These are phyloP conservation scores for Wickerhamiella vanderwaltii DNA, from an alignment of 805 yeast species.

Conservation along the genomic window DNA sequence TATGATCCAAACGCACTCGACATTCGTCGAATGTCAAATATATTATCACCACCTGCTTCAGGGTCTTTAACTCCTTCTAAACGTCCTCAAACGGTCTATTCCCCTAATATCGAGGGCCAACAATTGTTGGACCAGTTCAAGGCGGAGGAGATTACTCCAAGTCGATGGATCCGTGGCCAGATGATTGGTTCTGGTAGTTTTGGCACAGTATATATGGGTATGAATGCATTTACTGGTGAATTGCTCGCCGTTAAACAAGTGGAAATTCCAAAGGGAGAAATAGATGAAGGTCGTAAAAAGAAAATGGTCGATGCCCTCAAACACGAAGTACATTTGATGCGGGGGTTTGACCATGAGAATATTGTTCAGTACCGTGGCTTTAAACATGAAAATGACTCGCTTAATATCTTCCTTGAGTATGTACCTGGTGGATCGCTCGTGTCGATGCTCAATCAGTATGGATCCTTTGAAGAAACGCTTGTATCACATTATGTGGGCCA, in stretches of 20 bases:
- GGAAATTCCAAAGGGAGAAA: conserved; percentile 40
- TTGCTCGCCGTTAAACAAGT: conserved; percentile 96
- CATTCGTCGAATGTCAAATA: conserved; percentile 6
- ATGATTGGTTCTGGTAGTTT: conserved; percentile 90
- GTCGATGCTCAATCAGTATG: conserved; percentile 56
- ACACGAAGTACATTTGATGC: conserved; percentile 43
- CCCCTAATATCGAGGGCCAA: conserved; percentile 26
- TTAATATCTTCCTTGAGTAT: conserved; percentile 72
- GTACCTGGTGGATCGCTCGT: conserved; percentile 67
- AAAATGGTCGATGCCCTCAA: conserved; percentile 21
- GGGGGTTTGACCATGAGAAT: conserved; percentile 76
- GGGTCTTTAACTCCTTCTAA: neutral
- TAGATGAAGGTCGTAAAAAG: conserved; percentile 20
- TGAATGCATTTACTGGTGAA: conserved; percentile 87
- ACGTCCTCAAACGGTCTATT: conserved; percentile 11
- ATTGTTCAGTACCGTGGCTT: conserved; percentile 90
- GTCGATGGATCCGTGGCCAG: conserved; percentile 86
- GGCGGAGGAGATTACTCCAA: conserved; percentile 44
- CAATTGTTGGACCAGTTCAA: conserved; percentile 30
- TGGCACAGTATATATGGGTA: conserved; percentile 85
- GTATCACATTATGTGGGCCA: conserved; percentile 63
- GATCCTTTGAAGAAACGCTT: conserved; percentile 69
- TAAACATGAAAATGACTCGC: conserved; percentile 51
- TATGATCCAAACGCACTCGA: conserved; percentile 5
- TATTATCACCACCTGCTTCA: neutral